phyloP scores from a whole-genome alignment of 2,329 filamentous ascomycete genomes.

The Rugonectria rugulosa region DNA sequence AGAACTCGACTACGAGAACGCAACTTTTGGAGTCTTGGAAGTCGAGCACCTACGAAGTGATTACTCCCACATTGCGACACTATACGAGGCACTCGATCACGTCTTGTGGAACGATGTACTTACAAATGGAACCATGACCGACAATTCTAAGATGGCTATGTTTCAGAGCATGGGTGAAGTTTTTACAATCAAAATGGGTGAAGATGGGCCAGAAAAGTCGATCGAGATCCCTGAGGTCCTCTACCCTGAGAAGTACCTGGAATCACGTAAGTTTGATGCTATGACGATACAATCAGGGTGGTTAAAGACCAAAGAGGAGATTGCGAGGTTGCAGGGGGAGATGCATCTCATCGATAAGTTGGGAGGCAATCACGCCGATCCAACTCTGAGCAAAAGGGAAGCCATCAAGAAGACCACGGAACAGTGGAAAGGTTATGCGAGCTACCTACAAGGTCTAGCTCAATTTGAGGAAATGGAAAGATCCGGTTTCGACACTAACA shows the following conservation, averaged over 20 bases:
- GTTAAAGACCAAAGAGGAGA: constrained; percentile 42
- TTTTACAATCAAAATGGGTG: constrained; percentile 55
- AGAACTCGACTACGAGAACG: constrained; percentile 43
- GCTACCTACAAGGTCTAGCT: constrained; percentile 47
- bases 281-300: constrained; percentile 51
- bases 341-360: constrained; percentile 39
- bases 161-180: constrained; percentile 59
- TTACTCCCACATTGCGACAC: constrained; percentile 49
- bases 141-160: constrained; percentile 51
- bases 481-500: constrained; percentile 48
- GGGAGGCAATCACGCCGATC: constrained; percentile 37
- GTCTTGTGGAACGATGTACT: constrained; percentile 57
- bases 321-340: constrained; percentile 34
- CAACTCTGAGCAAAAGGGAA: constrained; percentile 39
- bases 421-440: constrained; percentile 43
- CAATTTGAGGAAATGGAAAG: constrained; percentile 48
- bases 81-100: constrained; percentile 58
- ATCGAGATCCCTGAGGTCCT: constrained; percentile 60
- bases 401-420: constrained; percentile 41
- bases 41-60: constrained; percentile 47
- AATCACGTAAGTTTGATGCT: constrained; percentile 54
- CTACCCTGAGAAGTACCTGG: constrained; percentile 63
- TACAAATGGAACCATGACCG: constrained; percentile 43
- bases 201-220: constrained; percentile 50
- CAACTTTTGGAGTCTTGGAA: constrained; percentile 52